phyloP scores from a whole-genome alignment of 1,284 basidiomycete species.

The Takashimella tepidaria region DNA sequence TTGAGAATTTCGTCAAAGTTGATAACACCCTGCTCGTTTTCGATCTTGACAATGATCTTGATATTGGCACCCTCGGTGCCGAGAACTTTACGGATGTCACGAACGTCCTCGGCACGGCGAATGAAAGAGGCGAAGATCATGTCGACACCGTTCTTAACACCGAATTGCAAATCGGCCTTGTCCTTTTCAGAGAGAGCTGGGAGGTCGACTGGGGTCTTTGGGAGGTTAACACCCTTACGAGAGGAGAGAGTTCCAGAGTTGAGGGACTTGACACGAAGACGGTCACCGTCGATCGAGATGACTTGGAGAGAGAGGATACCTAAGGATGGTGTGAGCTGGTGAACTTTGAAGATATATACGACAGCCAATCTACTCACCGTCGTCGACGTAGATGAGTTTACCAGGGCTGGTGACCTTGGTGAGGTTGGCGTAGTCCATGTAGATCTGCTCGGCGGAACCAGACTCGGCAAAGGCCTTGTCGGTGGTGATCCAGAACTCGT shows the following conservation, averaged over 20 bases:
- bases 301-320: slow-evolving; percentile 92
- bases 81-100: slow-evolving; percentile 82
- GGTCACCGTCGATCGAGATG: slow-evolving; percentile 71
- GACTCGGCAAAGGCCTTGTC: slow-evolving; percentile 74
- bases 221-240: slow-evolving; percentile 98
- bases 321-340: slow-evolving; percentile 27
- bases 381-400: slow-evolving; percentile 95
- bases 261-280: slow-evolving; percentile 78
- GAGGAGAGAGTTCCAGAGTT: slow-evolving; percentile 93
- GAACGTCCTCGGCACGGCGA: slow-evolving; percentile 84
- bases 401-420: slow-evolving; percentile 92
- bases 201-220: slow-evolving; percentile 95
- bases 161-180: slow-evolving; percentile 89
- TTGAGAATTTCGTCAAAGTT: slow-evolving; percentile 96
- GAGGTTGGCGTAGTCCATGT: slow-evolving; percentile 88
- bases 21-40: slow-evolving; percentile 93
- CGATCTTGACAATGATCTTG: slow-evolving; percentile 98
- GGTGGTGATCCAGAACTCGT: slow-evolving; percentile 89
- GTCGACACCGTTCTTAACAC: slow-evolving; percentile 96
- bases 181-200: slow-evolving; percentile 98
- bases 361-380: no score
- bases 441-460: slow-evolving; percentile 78
- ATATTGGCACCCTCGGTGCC: slow-evolving; percentile 87
- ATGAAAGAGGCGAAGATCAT: slow-evolving; percentile 99
- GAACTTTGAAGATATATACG: no score